These are phyloP conservation scores for Aspergillus fijiensis DNA, from an alignment of 2,329 filamentous ascomycete genomes.

Conservation along the genomic window DNA sequence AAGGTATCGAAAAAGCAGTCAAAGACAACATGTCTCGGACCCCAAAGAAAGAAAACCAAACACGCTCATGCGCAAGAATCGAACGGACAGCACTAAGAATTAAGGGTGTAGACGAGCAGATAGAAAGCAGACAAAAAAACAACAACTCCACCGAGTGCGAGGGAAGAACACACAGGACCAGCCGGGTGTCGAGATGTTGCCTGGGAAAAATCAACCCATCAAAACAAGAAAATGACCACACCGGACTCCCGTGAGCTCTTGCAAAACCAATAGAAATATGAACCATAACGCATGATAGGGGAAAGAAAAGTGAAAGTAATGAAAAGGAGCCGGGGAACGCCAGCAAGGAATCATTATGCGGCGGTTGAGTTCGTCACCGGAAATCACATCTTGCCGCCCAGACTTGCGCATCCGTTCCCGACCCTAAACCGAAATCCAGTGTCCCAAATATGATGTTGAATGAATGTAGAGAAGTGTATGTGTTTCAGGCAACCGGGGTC, in stretches of 20 bases:
- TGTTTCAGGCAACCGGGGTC: not conserved
- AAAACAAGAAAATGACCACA: conserved; percentile 44
- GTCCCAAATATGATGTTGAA: conserved; percentile 42
- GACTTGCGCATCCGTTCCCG: conserved; percentile 38
- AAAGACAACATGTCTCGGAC: not conserved
- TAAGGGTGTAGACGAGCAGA: conserved; percentile 20
- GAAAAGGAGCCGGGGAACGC: conserved; percentile 31
- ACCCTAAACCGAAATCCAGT: conserved; percentile 34
- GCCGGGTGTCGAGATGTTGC: conserved; percentile 45
- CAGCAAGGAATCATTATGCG: conserved; percentile 32
- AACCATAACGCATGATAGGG: conserved; percentile 28
- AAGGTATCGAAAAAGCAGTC: conserved; percentile 30
- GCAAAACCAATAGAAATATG: conserved; percentile 33
- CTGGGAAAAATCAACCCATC: conserved; percentile 35
- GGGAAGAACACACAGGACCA: conserved; percentile 48
- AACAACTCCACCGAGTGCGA: conserved; percentile 43
- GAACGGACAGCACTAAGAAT: conserved; percentile 29
- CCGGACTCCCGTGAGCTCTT: conserved; percentile 47
- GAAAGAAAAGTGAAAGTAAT: conserved; percentile 18
- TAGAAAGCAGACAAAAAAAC: conserved; percentile 15
- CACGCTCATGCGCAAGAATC: conserved; percentile 37
- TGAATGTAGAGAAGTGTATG: conserved; percentile 17
- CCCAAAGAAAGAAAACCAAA: conserved; percentile 17
- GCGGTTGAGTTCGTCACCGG: conserved; percentile 30
- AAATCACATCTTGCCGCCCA: conserved; percentile 38